A percentile compares a stretch with the other conserved stretches of the same genome.
Evolutionary conservation across 768 basidiomycete genomes (phyloP).

Genomic region (Pleurotus tuber-regium): DNA sequence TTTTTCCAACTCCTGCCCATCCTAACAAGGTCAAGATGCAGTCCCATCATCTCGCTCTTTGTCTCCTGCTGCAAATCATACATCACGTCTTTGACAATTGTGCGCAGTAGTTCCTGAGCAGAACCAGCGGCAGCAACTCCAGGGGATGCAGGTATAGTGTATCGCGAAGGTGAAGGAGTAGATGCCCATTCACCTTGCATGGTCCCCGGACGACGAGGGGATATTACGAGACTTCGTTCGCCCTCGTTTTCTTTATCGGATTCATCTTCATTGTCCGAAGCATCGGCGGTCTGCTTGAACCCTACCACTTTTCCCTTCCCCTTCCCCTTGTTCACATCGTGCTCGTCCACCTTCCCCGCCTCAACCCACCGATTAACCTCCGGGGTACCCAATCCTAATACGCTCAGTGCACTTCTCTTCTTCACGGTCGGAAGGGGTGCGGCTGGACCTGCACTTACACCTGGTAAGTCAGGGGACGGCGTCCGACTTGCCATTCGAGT

Average conservation of each 20-base stretch:
- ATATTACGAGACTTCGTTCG: constrained; percentile 46
- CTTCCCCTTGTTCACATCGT: constrained; percentile 22
- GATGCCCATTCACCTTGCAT: constrained; percentile 17
- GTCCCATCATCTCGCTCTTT: constrained; percentile 66
- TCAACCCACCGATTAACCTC: constrained; percentile 53
- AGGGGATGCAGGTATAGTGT: constrained; percentile 34
- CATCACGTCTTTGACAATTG: constrained; percentile 70
- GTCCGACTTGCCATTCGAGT: constrained; percentile 26
- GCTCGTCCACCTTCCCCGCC: constrained; percentile 29
- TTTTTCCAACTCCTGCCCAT: constrained; percentile 70
- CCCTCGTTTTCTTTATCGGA: constrained; percentile 20
- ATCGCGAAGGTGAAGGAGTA: constrained; percentile 32
- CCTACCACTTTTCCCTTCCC: constrained; percentile 44
- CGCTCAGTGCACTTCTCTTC: constrained; percentile 19
- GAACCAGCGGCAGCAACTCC: constrained; percentile 20
- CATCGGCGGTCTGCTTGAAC: constrained; percentile 34
- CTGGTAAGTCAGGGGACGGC: constrained; percentile 42
- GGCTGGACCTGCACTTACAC: constrained; percentile 26
- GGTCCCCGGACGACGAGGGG: constrained; percentile 44
- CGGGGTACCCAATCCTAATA: constrained; percentile 49
- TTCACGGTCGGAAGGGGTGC: constrained; percentile 32
- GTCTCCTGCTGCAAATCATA: constrained; percentile 70
- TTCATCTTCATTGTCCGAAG: constrained; percentile 23
- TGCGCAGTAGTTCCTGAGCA: constrained; percentile 57
- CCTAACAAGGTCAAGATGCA: constrained; percentile 70